phyloP scores from a whole-genome alignment of 1,139 yeast species.

The Yamadazyma siamensis region DNA sequence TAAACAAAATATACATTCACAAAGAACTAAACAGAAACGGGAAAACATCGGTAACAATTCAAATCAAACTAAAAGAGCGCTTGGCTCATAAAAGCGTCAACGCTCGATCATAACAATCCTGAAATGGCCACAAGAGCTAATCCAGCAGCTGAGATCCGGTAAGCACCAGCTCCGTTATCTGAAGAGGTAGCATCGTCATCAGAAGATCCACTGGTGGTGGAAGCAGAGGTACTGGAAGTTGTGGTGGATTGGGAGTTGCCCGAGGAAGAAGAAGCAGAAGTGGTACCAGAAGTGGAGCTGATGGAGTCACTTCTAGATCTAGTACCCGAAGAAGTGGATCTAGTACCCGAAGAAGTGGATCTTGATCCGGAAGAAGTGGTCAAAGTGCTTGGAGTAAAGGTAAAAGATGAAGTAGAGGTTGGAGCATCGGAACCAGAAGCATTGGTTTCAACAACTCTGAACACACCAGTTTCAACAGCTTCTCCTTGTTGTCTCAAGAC shows the following conservation, averaged over 20 bases:
- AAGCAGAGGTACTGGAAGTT: background rate
- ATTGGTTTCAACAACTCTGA: background rate
- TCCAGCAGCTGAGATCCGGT: constrained; percentile 1
- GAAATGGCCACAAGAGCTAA: constrained; percentile 3
- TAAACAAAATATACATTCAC: constrained; percentile 18
- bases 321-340: background rate
- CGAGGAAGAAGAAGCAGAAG: background rate
- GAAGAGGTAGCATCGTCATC: background rate
- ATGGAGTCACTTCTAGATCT: background rate
- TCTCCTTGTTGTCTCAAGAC: background rate
- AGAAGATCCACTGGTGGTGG: background rate
- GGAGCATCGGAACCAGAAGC: background rate
- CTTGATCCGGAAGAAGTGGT: background rate
- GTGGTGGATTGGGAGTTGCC: background rate
- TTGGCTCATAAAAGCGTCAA: too few species aligned
- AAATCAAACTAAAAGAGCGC: too few species aligned
- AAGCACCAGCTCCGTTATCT: background rate
- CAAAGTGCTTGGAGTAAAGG: background rate
- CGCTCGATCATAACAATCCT: too few species aligned
- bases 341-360: background rate
- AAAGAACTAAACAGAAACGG: background rate
- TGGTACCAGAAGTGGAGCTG: constrained; percentile 1
- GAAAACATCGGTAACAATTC: background rate
- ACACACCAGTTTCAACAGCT: background rate
- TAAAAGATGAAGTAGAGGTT: constrained; percentile 1